These are phyloP conservation scores for Vanderwaltozyma tropicalis DNA, from an alignment of 805 yeast species.

Conservation along the genomic window DNA sequence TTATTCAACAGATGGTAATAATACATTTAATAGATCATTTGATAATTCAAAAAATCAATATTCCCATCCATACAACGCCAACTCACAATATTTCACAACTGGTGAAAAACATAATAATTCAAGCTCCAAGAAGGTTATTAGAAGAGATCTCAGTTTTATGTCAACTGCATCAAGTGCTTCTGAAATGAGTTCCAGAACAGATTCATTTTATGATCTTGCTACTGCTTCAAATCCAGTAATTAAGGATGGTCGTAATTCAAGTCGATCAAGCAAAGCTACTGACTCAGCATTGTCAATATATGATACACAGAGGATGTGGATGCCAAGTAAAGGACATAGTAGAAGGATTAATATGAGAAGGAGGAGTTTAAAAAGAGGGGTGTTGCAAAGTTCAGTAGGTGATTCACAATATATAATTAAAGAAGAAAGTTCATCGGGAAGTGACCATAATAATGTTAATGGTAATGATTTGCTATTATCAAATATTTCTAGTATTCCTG, in stretches of 20 bases:
- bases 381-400: constrained; percentile 9
- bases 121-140: constrained; percentile 15
- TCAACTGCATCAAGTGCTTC: constrained; percentile 32
- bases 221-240: constrained; percentile 22
- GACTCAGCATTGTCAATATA: constrained; percentile 18
- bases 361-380: constrained; percentile 16
- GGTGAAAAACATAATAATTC: not conserved
- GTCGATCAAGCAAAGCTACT: constrained; percentile 5
- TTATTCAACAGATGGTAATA: constrained; percentile 32
- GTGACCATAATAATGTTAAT: not conserved
- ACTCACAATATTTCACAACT: not conserved
- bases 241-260: constrained; percentile 6
- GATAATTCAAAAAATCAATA: constrained; percentile 7
- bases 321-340: constrained; percentile 7
- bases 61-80: not conserved
- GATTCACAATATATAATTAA: constrained; percentile 23
- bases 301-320: constrained; percentile 13
- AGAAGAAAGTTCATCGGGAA: constrained; percentile 21
- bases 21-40: constrained; percentile 5
- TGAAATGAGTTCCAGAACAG: constrained; percentile 32
- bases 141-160: constrained; percentile 29
- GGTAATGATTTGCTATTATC: not conserved
- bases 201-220: constrained; percentile 33
- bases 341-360: constrained; percentile 12
- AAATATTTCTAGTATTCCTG: not conserved